Base-by-base conservation (phyloP, 225 moss, liverwort and hornwort species). In the Climacium dendroides region DNA sequence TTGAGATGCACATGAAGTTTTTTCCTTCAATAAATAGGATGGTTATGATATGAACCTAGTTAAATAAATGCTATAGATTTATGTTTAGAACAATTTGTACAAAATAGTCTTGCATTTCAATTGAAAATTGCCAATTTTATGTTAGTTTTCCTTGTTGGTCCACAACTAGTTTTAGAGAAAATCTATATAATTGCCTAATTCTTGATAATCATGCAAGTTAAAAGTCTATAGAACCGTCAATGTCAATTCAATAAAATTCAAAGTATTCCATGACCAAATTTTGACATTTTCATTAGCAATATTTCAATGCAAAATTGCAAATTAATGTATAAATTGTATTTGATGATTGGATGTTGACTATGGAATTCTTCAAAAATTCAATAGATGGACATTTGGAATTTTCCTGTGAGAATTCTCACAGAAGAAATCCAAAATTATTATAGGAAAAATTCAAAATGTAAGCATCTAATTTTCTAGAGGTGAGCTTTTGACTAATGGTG, bases 161-260 rank as follows among this genome's bases (percentile, higher is more conserved):
- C 1, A 14, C 5, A 35, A n/a, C 3, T 34, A 35, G 76, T 1
- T 35, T 76, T 54, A 2, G 13, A 54, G 1, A 3, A 54, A 25
- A 54, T 54, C 1, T 35, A 2, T 13, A 29, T 19, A 54, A 13
- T 22, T 7, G 52, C 22, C 34, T 52, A 52, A 50, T 34, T 52
- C 34, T 74, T 52, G 13, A n/a, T n/a, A n/a, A n/a, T 8, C 13
- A n/a, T n/a, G 10, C 3, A 25, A 15, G 10, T n/a, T 7, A 77
- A 77, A 76, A 77, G 24, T n/a, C 22, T n/a, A 1, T 15, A 9
- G 14, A 77, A 25, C 2, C 5, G 0, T 54, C 4, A 6, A 24
- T 1, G 0, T 4, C 10, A n/a, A 54, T n/a, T 14, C 6, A 9
- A 2, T 15, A 4, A 23, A 23, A 35, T n/a, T 35, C 23, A 8